A percentile compares a stretch with the other conserved stretches of the same genome.
These are phyloP conservation scores for Nothophaeocryptopus gaeumannii DNA, from an alignment of 2,329 filamentous ascomycete species.

Conservation along the genomic window DNA sequence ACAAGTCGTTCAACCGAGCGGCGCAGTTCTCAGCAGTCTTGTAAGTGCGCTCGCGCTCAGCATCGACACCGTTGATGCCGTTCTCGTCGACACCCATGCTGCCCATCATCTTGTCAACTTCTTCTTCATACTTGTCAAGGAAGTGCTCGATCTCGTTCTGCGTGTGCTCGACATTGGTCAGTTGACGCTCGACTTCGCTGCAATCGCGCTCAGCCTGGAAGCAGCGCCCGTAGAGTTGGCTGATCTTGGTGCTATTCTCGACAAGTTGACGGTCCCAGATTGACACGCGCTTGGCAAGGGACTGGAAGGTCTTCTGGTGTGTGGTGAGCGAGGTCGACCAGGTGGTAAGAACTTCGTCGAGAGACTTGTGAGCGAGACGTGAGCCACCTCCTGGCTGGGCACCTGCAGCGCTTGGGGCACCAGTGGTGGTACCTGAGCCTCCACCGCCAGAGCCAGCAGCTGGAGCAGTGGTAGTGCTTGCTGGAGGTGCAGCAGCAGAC, in stretches of 20 bases:
- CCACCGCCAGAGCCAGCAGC: slow-evolving; percentile 2
- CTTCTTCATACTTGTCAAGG: slow-evolving; percentile 85
- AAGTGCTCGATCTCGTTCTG: slow-evolving; percentile 86
- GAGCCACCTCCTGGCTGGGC: slow-evolving; percentile 77
- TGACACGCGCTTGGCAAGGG: slow-evolving; percentile 81
- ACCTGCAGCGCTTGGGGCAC: slow-evolving; percentile 57
- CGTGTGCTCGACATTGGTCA: slow-evolving; percentile 84
- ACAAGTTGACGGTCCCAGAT: slow-evolving; percentile 90
- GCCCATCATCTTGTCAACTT: slow-evolving; percentile 85
- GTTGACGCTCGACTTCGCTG: slow-evolving; percentile 87
- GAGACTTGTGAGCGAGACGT: slow-evolving; percentile 94
- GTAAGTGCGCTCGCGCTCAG: slow-evolving; percentile 91
- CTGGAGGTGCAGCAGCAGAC: neutral
- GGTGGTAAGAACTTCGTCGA: slow-evolving; percentile 96
- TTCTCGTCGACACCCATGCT: slow-evolving; percentile 58
- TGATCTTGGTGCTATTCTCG: slow-evolving; percentile 91
- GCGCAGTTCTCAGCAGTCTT: slow-evolving; percentile 92
- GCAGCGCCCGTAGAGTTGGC: slow-evolving; percentile 85
- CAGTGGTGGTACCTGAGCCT: slow-evolving; percentile 2
- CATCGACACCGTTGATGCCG: slow-evolving; percentile 76
- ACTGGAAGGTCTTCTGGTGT: slow-evolving; percentile 95
- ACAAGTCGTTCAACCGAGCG: slow-evolving; percentile 88
- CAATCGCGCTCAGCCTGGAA: slow-evolving; percentile 92
- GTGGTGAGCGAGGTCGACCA: slow-evolving; percentile 95
- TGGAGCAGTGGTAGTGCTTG: neutral